Evolutionary conservation across 2,329 filamentous ascomycete species (phyloP), one percentile per base, ranked within the genome.

Genomic region (Raffaelea arxii): DNA sequence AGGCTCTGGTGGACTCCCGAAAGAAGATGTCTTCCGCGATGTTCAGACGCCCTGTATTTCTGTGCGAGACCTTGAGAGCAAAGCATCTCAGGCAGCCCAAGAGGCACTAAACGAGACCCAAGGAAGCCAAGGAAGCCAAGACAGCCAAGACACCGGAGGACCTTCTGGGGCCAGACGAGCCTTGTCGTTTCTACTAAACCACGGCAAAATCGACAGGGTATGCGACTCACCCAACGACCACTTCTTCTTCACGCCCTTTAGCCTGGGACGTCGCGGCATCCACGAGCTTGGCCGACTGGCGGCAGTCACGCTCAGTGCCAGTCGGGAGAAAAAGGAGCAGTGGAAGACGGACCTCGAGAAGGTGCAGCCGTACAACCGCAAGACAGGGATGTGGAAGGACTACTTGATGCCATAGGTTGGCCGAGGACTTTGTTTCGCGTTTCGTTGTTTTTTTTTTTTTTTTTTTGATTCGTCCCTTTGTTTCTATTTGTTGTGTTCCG

Each of bases 221-320:
- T 78, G 75, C 54, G 58, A 65, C 3, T 55, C 58, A 3, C 70
- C 70, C 2, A 59, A 69, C 14, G 62, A 69, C 12, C 70, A 74
- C 49, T 60, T 80, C 3, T 79, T 77, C 56, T 72, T 69, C 57
- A 72, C 74, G 42, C 62, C 65, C 0, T 76, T 75, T 37, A 71
- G 64, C 1, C 58, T 78, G 4, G 62, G 62, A 14, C 51, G 53
- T 35, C 56, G 59, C 21, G 67, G 63, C 16, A 65, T 68, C 4
- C 46, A 53, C 4, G 47, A 50, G 21, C 4, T 54, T 6, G 53
- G 51, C 16, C 47, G 49, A 12, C 39, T 46, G 41, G 24, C 40
- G 1, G 51, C 53, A 0, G 47, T 44, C 2, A 11, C 52, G 1
- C 24, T 51, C 19, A 46, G 46, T 4, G 47, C 4, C 10, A 43